These are phyloP conservation scores for Bonia amplexicaulis DNA, from an alignment of 176 grass and related monocot species.

Conservation along the genomic window DNA sequence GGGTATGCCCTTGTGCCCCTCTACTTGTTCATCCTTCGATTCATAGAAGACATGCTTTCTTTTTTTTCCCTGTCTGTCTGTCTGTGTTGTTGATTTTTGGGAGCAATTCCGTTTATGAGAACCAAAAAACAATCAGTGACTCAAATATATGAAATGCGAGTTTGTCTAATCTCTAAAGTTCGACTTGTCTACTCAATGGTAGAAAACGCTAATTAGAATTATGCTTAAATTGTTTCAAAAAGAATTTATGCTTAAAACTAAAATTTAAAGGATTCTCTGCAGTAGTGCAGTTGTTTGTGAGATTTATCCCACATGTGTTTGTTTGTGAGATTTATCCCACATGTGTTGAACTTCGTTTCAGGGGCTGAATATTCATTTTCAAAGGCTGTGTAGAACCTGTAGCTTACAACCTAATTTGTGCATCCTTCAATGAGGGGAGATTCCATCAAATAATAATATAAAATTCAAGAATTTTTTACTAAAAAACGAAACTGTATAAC, in stretches of 20 bases:
- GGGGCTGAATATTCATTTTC: background rate
- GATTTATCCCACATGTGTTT: background rate
- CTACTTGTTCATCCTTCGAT: background rate
- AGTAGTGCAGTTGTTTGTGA: background rate
- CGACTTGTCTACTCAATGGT: background rate
- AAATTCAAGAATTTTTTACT: background rate
- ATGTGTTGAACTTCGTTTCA: background rate
- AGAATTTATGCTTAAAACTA: background rate
- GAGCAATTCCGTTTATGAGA: background rate
- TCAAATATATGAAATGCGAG: background rate
- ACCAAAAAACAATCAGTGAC: background rate
- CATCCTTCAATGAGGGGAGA: background rate
- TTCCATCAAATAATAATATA: background rate
- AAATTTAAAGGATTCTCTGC: background rate
- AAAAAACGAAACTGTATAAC: background rate
- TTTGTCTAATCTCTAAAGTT: background rate
- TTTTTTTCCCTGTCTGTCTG: background rate
- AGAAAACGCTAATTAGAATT: background rate
- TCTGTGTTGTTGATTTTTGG: background rate
- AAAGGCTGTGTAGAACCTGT: background rate
- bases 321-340: background rate
- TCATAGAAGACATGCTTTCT: background rate
- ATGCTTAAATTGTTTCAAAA: background rate
- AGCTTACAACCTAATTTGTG: background rate
- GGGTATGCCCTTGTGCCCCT: conserved; percentile 42